Conservation (phyloP, 225 moss, liverwort and hornwort genomes). For the Takakia lepidozioides region DNA sequence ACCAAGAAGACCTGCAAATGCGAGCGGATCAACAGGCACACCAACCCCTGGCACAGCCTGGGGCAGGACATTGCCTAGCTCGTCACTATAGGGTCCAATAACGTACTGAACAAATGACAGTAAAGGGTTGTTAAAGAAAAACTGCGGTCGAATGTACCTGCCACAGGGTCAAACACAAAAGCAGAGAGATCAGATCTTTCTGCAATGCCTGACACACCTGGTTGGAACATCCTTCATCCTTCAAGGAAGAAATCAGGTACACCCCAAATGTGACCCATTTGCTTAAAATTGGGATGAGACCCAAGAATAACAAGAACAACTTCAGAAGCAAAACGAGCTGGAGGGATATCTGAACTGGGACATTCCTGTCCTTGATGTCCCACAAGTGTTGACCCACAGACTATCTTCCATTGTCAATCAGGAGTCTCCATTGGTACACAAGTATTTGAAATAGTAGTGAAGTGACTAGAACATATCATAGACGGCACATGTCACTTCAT, state of each 20-base stretch:
- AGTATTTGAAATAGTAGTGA: no score
- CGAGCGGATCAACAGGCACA: constrained; percentile 93
- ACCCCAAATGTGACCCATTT: background rate
- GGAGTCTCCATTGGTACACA: no score
- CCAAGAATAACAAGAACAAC: no score
- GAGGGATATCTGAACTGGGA: no score
- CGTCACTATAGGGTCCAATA: constrained; percentile 87
- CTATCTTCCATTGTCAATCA: no score
- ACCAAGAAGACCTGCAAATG: constrained; percentile 95
- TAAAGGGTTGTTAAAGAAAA: constrained; percentile 87
- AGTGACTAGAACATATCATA: no score
- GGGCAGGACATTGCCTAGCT: constrained; percentile 94
- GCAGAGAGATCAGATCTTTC: no score
- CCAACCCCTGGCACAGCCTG: constrained; percentile 93
- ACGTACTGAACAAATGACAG: constrained; percentile 91
- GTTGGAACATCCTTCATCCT: background rate
- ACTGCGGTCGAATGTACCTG: constrained; percentile 91
- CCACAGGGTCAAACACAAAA: constrained; percentile 2
- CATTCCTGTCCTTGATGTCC: no score
- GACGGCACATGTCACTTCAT: no score
- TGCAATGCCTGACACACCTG: background rate
- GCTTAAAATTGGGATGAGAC: no score
- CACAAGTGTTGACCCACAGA: no score
- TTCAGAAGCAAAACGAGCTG: no score
- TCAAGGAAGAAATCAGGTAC: background rate